phyloP scores from a whole-genome alignment of 345 rosid genomes.

The Gossypium arboreum region DNA sequence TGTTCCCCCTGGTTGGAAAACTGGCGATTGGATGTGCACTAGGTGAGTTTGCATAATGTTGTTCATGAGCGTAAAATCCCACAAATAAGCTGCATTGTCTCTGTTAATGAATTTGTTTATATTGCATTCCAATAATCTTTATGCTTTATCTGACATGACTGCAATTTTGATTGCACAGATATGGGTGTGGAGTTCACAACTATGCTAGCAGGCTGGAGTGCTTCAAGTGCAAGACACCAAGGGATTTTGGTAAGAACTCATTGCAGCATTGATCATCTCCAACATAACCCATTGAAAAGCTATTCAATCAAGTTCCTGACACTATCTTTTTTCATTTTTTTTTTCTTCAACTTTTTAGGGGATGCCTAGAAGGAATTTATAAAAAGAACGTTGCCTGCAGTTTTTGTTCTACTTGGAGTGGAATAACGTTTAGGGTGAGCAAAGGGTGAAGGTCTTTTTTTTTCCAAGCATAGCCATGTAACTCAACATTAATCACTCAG shows the following conservation, averaged over 20 bases:
- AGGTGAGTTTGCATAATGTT: slow-evolving; percentile 29
- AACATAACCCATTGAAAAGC: slow-evolving; percentile 3
- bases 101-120: neutral
- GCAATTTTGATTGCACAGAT: slow-evolving; percentile 25
- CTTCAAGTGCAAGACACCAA: slow-evolving; percentile 80
- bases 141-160: neutral
- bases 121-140: neutral
- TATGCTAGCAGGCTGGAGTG: slow-evolving; percentile 91
- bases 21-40: slow-evolving; percentile 93
- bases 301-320: neutral
- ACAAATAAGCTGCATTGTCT: slow-evolving; percentile 2
- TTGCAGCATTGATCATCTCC: neutral
- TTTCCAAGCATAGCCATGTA: slow-evolving; percentile 15
- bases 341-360: slow-evolving; percentile 26
- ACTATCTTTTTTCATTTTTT: neutral
- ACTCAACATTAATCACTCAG: slow-evolving; percentile 8
- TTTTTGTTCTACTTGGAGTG: neutral
- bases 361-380: slow-evolving; percentile 19
- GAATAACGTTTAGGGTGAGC: slow-evolving; percentile 2
- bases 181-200: slow-evolving; percentile 84
- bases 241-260: slow-evolving; percentile 42
- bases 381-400: neutral
- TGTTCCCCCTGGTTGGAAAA: slow-evolving; percentile 81
- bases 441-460: slow-evolving; percentile 11
- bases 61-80: neutral